Base-by-base conservation (phyloP, 2,329 filamentous ascomycete genomes). In the Drechslera avenae region DNA sequence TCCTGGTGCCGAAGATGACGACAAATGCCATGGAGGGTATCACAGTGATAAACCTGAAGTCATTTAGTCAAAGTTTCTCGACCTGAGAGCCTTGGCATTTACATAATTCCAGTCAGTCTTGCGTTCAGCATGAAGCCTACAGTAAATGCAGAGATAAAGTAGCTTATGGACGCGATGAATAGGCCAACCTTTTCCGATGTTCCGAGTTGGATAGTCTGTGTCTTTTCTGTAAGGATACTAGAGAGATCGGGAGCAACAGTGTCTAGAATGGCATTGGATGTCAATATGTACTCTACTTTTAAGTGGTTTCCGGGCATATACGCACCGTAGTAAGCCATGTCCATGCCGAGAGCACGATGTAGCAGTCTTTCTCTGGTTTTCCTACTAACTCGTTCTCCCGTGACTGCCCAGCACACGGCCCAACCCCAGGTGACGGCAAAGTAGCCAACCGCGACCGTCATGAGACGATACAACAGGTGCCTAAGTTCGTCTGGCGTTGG, bases 381-480 rank as follows among this genome's bases (percentile, higher is more conserved):
- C 48, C 78, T 70, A 4, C 78, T 78, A 9, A 82, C 74, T 39
- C 76, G 73, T 57, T 81, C 78, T 12, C 80, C 79, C 13, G 79
- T 73, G 10, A 81, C 69, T 2, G 77, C 77, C 74, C 79, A 83
- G 44, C 75, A 77, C 17, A 77, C 75, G 2, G 77, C 75, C 71
- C 79, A 82, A 13, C 74, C 72, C 66, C 77, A 79, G 3, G 79
- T 81, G 4, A 80, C 71, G 4, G 73, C 66, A 44, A 83, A 82
- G 59, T 81, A 81, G 18, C 73, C 75, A 30, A 75, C 72, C 4
- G 78, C 78, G 44, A 78, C 72, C 5, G 71, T 71, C 48, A 79
- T 71, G 6, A 81, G 73, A 53, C 79, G 72, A 6, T 60, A 66
- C 3, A 81, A 64, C n/a, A 75, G 63, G 3, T 59, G 60, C 13